These are phyloP conservation scores for Candida sanyaensis DNA, from an alignment of 1,139 yeast genomes.

Conservation along the genomic window DNA sequence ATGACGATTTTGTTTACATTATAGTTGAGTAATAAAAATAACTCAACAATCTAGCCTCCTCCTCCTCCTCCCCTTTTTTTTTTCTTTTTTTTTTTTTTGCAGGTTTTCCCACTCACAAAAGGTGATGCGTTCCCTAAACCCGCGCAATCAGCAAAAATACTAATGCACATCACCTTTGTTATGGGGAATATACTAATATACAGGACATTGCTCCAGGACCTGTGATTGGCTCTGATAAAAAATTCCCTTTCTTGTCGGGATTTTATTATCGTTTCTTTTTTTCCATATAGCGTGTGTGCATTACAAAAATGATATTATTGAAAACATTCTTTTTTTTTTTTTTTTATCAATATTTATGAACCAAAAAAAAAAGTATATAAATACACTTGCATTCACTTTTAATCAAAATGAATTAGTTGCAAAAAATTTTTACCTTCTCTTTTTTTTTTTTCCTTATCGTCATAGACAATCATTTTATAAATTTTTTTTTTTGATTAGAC, in stretches of 20 bases:
- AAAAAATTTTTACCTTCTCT: no score
- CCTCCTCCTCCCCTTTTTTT: neutral
- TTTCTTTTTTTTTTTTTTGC: no score
- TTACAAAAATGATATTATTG: constrained; percentile 1
- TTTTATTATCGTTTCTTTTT: neutral
- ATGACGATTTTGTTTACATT: no score
- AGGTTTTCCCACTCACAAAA: neutral
- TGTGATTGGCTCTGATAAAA: constrained; percentile 11
- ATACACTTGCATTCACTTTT: neutral
- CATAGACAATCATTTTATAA: constrained; percentile 1
- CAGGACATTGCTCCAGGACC: constrained; percentile 4
- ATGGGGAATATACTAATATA: neutral
- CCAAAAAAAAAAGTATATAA: neutral
- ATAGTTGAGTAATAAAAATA: no score
- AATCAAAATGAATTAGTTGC: neutral
- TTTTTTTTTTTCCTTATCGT: constrained; percentile 2
- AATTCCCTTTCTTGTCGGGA: constrained; percentile 2
- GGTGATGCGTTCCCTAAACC: constrained; percentile 1
- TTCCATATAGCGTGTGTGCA: neutral
- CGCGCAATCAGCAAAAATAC: neutral
- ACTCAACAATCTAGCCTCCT: no score
- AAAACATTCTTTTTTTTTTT: neutral
- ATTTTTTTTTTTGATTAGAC: constrained; percentile 2
- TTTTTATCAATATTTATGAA: neutral
- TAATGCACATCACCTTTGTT: neutral